A percentile compares a stretch with the other conserved stretches of the same genome.
phyloP scores from a whole-genome alignment of 257 asterid genomes.

The Nicotiana paniculata region DNA sequence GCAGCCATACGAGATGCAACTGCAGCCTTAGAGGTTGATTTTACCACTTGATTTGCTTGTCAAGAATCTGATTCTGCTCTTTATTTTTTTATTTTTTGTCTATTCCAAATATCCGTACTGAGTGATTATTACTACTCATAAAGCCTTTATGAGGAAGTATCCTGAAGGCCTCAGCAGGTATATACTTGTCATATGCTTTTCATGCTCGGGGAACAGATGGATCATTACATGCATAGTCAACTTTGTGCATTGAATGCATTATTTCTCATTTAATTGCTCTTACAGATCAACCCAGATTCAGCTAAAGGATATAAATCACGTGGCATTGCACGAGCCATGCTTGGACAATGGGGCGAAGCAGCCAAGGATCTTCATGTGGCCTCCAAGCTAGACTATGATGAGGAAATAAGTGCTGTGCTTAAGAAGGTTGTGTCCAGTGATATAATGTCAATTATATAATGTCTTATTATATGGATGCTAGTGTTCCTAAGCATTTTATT shows the following conservation, averaged over 20 bases:
- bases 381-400: conserved; percentile 87
- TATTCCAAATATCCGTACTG: background rate
- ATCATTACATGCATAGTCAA: background rate
- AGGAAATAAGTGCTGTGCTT: conserved; percentile 77
- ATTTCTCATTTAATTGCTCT: background rate
- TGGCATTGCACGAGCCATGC: conserved; percentile 88
- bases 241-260: background rate
- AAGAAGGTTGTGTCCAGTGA: conserved; percentile 54
- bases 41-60: background rate
- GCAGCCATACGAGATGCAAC: conserved; percentile 95
- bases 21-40: conserved; percentile 83
- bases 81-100: background rate
- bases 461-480: background rate
- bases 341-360: conserved; percentile 91
- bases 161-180: background rate
- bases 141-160: background rate
- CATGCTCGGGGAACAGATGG: background rate
- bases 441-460: background rate
- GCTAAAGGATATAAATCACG: conserved; percentile 98
- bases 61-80: background rate
- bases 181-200: background rate
- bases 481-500: background rate
- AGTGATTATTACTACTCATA: background rate
- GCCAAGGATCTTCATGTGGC: conserved; percentile 94
- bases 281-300: conserved; percentile 93